Percentiles rank a stretch among this genome's conserved stretches.
Evolutionary conservation across 106 monocot species (phyloP).

Genomic region (Ottelia alismoides): DNA sequence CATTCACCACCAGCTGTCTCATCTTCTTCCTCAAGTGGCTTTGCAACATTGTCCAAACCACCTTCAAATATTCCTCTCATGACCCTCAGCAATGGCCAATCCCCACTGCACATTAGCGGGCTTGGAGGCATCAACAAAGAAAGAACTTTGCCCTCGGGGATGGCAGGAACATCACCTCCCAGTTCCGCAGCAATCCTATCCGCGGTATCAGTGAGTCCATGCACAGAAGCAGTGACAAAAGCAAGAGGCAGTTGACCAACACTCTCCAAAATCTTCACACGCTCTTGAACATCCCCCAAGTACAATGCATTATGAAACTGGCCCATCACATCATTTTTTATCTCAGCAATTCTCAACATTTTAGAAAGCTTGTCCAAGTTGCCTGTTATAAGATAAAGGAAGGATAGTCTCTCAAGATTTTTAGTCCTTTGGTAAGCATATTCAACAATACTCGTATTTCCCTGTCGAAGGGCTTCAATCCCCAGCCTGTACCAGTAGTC

Average conservation of each 20-base stretch:
- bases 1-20: conserved; percentile 48
- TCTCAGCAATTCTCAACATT: conserved; percentile 82
- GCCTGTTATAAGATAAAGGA: conserved; percentile 76
- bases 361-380: conserved; percentile 68
- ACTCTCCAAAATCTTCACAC: conserved; percentile 68
- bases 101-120: conserved; percentile 47
- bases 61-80: conserved; percentile 79
- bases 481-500: conserved; percentile 86
- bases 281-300: conserved; percentile 57
- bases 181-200: conserved; percentile 62
- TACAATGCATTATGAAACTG: conserved; percentile 94
- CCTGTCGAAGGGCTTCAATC: conserved; percentile 82
- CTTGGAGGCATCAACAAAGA: conserved; percentile 62
- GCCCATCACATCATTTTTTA: conserved; percentile 84
- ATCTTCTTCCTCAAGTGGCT: conserved; percentile 26
- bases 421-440: conserved; percentile 87
- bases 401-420: conserved; percentile 83
- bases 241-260: conserved; percentile 81
- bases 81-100: conserved; percentile 71
- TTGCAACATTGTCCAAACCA: conserved; percentile 45
- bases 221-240: conserved; percentile 56
- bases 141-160: conserved; percentile 46
- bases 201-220: conserved; percentile 56
- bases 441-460: conserved; percentile 80
- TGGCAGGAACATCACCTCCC: conserved; percentile 43